A percentile compares a stretch with the other conserved stretches of the same genome.
Conservation (phyloP, 768 basidiomycete species). For the Phanerodontia chrysosporium region DNA sequence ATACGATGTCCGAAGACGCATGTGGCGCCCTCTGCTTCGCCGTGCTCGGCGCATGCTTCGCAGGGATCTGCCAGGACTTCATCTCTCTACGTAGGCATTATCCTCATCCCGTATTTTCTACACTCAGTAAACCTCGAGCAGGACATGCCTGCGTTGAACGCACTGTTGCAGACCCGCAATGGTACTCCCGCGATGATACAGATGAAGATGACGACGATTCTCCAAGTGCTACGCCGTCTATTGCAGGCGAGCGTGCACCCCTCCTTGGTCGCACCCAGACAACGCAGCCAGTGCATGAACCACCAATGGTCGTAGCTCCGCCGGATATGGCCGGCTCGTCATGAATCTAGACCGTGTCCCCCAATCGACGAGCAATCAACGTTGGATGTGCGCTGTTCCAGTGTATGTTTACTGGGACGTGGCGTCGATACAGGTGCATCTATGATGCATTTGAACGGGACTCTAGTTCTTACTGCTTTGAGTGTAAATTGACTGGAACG, state of each 20-base stretch:
- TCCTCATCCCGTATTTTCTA: background rate
- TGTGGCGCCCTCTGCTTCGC: background rate
- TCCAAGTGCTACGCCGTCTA: background rate
- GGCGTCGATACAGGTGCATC: background rate
- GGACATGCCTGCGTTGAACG: background rate
- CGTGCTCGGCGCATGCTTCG: background rate
- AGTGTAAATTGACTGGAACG: too few species aligned
- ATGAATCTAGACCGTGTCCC: too few species aligned
- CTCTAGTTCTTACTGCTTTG: too few species aligned
- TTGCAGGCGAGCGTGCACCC: background rate
- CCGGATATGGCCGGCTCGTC: too few species aligned
- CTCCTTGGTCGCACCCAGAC: background rate
- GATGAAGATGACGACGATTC: background rate
- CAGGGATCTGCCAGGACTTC: constrained; percentile 1
- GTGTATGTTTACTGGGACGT: too few species aligned
- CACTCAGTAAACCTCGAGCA: background rate
- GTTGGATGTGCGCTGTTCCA: too few species aligned
- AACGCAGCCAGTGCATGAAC: background rate
- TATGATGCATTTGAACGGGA: too few species aligned
- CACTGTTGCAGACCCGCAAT: background rate
- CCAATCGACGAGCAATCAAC: too few species aligned
- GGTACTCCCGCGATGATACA: background rate
- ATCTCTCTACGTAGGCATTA: background rate
- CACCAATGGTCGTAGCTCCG: background rate
- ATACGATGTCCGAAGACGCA: background rate